Percentiles rank a stretch among this genome's conserved stretches.
Evolutionary conservation across 257 asterid genomes (phyloP).

Genomic region (Jacaranda mimosifolia): DNA sequence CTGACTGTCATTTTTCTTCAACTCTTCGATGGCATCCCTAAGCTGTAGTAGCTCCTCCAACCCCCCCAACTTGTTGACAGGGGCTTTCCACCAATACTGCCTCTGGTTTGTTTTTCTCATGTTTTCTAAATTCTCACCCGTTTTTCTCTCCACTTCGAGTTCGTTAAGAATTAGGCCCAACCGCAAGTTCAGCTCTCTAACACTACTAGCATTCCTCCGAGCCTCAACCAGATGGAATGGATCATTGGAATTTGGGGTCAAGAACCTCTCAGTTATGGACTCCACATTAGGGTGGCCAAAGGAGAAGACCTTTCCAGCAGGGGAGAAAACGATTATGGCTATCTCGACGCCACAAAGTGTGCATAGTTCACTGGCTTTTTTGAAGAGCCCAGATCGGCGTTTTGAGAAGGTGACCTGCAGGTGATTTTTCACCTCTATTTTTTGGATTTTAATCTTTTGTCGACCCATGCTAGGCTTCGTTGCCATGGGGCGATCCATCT

Average conservation of each 20-base stretch:
- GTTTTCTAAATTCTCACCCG: slow-evolving; percentile 60
- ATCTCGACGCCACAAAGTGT: slow-evolving; percentile 77
- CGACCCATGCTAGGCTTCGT: slow-evolving; percentile 75
- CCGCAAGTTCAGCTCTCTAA: slow-evolving; percentile 63
- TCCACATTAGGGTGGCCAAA: slow-evolving; percentile 80
- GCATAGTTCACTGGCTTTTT: slow-evolving; percentile 82
- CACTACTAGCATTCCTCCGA: slow-evolving; percentile 55
- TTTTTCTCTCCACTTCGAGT: slow-evolving; percentile 62
- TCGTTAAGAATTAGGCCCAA: slow-evolving; percentile 59
- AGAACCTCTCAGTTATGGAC: slow-evolving; percentile 55
- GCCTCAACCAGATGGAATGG: slow-evolving; percentile 55
- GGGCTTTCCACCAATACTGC: slow-evolving; percentile 84
- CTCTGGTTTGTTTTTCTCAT: slow-evolving; percentile 52
- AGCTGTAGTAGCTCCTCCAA: slow-evolving; percentile 63
- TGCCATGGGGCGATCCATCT: slow-evolving; percentile 57
- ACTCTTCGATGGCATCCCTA: slow-evolving; percentile 67
- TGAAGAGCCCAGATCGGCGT: slow-evolving; percentile 71
- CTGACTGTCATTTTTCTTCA: slow-evolving; percentile 49
- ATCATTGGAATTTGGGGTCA: slow-evolving; percentile 35
- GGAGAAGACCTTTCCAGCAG: slow-evolving; percentile 80
- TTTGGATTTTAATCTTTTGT: slow-evolving; percentile 79
- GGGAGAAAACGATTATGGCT: slow-evolving; percentile 71
- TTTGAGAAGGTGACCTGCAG: slow-evolving; percentile 81
- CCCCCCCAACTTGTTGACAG: slow-evolving; percentile 51
- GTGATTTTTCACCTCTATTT: slow-evolving; percentile 71